Evolutionary conservation across 768 basidiomycete species (phyloP), one percentile per base, ranked within the genome.

Genomic region (Lanmaoa rubissima): DNA sequence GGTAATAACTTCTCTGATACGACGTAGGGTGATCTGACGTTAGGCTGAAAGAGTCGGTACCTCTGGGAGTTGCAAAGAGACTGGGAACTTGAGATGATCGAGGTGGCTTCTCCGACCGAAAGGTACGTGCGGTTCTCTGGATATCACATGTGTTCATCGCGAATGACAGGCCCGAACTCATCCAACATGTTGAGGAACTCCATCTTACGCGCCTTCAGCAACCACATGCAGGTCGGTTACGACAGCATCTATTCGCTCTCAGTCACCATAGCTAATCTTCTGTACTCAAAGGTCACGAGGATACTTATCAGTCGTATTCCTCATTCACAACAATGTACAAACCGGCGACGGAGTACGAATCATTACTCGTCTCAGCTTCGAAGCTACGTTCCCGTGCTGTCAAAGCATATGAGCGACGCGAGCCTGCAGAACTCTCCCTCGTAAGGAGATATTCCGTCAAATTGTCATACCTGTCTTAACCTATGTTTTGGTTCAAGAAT

Each of bases 241-340:
- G 7, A 3, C n/a, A 11, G 13, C 32, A 4, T 34, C 1, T 17
- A 21, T 58, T 46, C n/a, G 5, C 21, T 11, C 14, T 26, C 36
- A 17, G 16, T 43, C 7, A 3, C 5, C 28, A 32, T 32, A 9
- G 34, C 55, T 62, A 13, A 64, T 42, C 13, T 4, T 28, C 39
- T n/a, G 13, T 28, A 3, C 44, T 39, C 28, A n/a, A 63, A 94
- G 92, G 83, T 56, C 80, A 86, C 53, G 91, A 92, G 40, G 83
- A 89, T 14, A 95, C 94, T 0, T 86, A 87, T 54, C 86, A 92
- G 64, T 78, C 83, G 2, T 98, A 96, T 69, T 97, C 95, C 0
- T 82, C 87, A 0, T 97, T 98, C 74, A 92, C 92, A 16, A 92
- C 93, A 1, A 81, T 82, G 53, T 81, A 89, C 70, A 83, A 86